phyloP scores from a whole-genome alignment of 2,329 filamentous ascomycete genomes.

The Colletotrichum navitas region DNA sequence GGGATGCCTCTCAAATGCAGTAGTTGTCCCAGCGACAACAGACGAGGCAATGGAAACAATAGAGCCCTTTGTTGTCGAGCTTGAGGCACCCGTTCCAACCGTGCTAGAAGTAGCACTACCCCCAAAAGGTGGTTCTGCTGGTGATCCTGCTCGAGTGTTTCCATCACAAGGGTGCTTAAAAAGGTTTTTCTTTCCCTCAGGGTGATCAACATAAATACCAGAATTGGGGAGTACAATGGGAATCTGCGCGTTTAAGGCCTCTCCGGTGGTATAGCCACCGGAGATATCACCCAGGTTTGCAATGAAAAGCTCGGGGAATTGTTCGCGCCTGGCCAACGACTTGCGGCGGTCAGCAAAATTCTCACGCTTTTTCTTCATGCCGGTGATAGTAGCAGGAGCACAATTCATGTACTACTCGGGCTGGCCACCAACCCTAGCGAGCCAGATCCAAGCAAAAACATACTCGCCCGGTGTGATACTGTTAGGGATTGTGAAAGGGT shows the following conservation, averaged over 20 bases:
- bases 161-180: slow-evolving; percentile 33
- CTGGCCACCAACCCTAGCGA: slow-evolving; percentile 21
- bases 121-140: neutral
- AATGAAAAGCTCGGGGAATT: slow-evolving; percentile 35
- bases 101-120: neutral
- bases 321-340: slow-evolving; percentile 10
- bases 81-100: neutral
- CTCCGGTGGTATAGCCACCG: slow-evolving; percentile 29
- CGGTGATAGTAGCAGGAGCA: slow-evolving; percentile 31
- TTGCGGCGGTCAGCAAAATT: neutral
- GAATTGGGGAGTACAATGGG: slow-evolving; percentile 25
- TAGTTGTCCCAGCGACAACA: neutral
- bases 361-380: slow-evolving; percentile 18
- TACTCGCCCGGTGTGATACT: slow-evolving; percentile 35
- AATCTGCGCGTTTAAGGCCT: slow-evolving; percentile 28
- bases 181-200: slow-evolving; percentile 28
- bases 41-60: neutral
- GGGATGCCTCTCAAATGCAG: neutral
- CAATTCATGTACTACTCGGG: slow-evolving; percentile 40
- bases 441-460: slow-evolving; percentile 39
- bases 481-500: slow-evolving; percentile 24
- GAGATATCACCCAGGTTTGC: slow-evolving; percentile 32
- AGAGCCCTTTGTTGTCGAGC: neutral
- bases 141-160: slow-evolving; percentile 15
- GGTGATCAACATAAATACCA: slow-evolving; percentile 15